Evolutionary conservation across 2,329 filamentous ascomycete genomes (phyloP).

Genomic region (Pezicula neosporulosa): DNA sequence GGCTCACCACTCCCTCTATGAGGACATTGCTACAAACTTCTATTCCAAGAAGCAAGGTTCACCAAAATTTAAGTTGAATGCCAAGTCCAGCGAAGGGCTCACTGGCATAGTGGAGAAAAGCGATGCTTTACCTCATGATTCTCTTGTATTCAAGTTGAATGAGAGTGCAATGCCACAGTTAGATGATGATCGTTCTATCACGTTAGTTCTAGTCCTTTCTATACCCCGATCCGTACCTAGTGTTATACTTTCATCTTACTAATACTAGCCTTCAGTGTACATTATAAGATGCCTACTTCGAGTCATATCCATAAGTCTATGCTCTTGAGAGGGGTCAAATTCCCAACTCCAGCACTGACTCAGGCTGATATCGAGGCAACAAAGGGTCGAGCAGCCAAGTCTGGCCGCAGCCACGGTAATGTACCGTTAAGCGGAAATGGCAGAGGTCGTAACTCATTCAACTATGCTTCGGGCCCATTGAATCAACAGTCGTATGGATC

Average conservation of each 20-base stretch:
- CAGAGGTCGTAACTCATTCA: conserved; percentile 46
- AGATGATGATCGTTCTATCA: conserved; percentile 83
- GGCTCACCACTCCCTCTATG: conserved; percentile 73
- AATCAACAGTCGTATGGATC: conserved; percentile 16
- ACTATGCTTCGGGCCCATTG: conserved; percentile 39
- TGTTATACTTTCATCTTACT: conserved; percentile 1
- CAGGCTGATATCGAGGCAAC: conserved; percentile 72
- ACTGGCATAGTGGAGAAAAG: conserved; percentile 80
- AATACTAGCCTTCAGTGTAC: conserved; percentile 55
- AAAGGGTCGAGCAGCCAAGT: conserved; percentile 59
- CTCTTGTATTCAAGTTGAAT: conserved; percentile 74
- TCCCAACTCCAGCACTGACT: conserved; percentile 69
- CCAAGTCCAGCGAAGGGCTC: conserved; percentile 71
- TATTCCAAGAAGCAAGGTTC: conserved; percentile 83
- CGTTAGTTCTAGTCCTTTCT: conserved; percentile 48
- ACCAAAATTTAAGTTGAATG: conserved; percentile 68
- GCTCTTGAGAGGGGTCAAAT: conserved; percentile 79
- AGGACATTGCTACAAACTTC: conserved; percentile 79
- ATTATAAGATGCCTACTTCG: conserved; percentile 77
- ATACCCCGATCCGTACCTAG: neutral
- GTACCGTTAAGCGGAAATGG: conserved; percentile 53
- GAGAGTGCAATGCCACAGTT: conserved; percentile 69
- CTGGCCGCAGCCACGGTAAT: conserved; percentile 69
- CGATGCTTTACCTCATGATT: conserved; percentile 78
- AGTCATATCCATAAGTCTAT: conserved; percentile 84